Percentiles rank a stretch among this genome's conserved stretches.
Conservation (phyloP, 805 yeast species). For the Pichia heedii region DNA sequence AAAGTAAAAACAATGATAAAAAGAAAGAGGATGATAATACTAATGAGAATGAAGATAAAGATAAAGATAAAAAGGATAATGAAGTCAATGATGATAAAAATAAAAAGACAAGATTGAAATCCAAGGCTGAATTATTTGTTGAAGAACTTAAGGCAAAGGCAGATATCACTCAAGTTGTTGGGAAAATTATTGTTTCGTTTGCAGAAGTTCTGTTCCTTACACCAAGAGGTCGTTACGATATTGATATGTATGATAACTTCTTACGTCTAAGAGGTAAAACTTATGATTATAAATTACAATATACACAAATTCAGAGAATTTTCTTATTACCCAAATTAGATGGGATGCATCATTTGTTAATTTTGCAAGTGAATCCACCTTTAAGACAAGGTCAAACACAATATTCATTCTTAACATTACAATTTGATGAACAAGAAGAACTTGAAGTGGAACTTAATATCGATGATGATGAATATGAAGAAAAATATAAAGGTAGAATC, state of each 20-base stretch:
- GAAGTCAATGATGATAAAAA: conserved; percentile 22
- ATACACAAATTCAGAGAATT: conserved; percentile 79
- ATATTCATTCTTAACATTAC: conserved; percentile 85
- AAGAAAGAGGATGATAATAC: conserved; percentile 22
- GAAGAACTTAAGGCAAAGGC: conserved; percentile 90
- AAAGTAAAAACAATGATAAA: conserved; percentile 17
- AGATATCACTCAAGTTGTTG: conserved; percentile 87
- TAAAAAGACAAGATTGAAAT: conserved; percentile 38
- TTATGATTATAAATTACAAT: conserved; percentile 92
- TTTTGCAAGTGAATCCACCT: conserved; percentile 93
- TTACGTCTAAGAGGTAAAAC: conserved; percentile 94
- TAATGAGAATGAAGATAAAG: conserved; percentile 7
- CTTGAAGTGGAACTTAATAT: conserved; percentile 83
- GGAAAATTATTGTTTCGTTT: conserved; percentile 91
- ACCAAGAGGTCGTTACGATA: conserved; percentile 97
- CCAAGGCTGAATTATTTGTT: conserved; percentile 78
- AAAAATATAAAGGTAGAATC: conserved; percentile 64
- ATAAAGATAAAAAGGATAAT: conserved; percentile 8
- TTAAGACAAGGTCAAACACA: conserved; percentile 97
- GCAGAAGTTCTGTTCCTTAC: conserved; percentile 86
- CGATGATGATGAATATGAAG: conserved; percentile 70
- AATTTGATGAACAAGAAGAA: conserved; percentile 84
- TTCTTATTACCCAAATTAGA: conserved; percentile 93
- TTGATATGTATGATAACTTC: conserved; percentile 82
- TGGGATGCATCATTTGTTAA: conserved; percentile 79